phyloP scores from a whole-genome alignment of 192 early-diverging fungal species.

The Ambispora gerdemannii region DNA sequence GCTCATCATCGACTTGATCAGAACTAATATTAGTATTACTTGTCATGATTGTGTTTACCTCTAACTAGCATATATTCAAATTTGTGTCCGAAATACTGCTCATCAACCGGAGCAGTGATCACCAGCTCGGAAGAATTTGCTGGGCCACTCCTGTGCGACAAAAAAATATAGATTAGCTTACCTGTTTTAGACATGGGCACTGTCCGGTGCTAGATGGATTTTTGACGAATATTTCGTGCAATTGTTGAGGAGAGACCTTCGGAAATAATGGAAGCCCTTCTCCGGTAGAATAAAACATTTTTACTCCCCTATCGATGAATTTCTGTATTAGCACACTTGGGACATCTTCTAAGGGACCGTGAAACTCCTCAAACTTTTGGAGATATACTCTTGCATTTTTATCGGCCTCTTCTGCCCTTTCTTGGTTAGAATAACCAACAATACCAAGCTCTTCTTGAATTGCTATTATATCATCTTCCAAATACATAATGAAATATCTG shows the following conservation, averaged over 20 bases:
- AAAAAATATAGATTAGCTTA: too few species aligned
- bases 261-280: constrained; percentile 22
- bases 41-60: too few species aligned
- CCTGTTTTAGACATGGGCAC: constrained; percentile 18
- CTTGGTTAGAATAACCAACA: constrained; percentile 16
- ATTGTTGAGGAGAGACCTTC: constrained; percentile 20
- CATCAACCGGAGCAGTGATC: too few species aligned
- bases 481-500: constrained; percentile 10
- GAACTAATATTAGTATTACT: too few species aligned
- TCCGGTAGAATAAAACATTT: constrained; percentile 13
- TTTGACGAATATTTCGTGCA: constrained; percentile 13
- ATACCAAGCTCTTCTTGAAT: constrained; percentile 11
- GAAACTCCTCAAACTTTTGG: constrained; percentile 15
- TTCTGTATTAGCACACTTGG: constrained; percentile 12
- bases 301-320: constrained; percentile 13
- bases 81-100: too few species aligned
- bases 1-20: too few species aligned
- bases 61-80: too few species aligned
- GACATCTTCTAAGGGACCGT: constrained; percentile 16
- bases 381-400: constrained; percentile 7
- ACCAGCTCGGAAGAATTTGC: too few species aligned
- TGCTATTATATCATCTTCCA: constrained; percentile 7
- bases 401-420: constrained; percentile 9
- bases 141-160: too few species aligned
- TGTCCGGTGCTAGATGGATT: background rate